phyloP scores from a whole-genome alignment of 73 alveolate genomes.

The Blepharisma stoltei region DNA sequence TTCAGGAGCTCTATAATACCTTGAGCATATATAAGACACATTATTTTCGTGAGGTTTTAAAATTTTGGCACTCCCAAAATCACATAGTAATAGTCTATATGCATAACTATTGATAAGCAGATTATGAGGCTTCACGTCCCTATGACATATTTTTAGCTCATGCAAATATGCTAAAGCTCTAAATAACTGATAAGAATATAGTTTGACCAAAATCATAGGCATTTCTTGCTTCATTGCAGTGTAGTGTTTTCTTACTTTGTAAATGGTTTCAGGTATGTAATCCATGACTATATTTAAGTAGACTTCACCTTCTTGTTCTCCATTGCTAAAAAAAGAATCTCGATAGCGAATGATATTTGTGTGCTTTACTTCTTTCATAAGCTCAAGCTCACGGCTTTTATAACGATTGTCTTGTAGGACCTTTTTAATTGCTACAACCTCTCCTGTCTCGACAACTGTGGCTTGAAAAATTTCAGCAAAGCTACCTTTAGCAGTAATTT shows the following conservation, averaged over 20 bases:
- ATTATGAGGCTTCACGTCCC: slow-evolving; percentile 87
- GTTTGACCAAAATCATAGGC: slow-evolving; percentile 85
- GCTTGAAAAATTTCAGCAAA: slow-evolving; percentile 84
- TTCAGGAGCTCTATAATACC: slow-evolving; percentile 94
- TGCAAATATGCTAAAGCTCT: slow-evolving; percentile 88
- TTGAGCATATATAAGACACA: slow-evolving; percentile 86
- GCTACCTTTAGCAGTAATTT: slow-evolving; percentile 85
- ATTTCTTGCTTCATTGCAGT: slow-evolving; percentile 79
- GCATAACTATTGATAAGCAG: slow-evolving; percentile 56
- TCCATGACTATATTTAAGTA: slow-evolving; percentile 80
- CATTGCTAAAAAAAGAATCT: slow-evolving; percentile 89
- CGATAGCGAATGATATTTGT: slow-evolving; percentile 73
- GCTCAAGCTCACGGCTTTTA: slow-evolving; percentile 88
- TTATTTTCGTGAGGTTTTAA: slow-evolving; percentile 87
- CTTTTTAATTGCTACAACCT: slow-evolving; percentile 86
- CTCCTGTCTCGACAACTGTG: slow-evolving; percentile 83
- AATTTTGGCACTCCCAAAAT: slow-evolving; percentile 93
- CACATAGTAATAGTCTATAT: slow-evolving; percentile 75
- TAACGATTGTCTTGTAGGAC: slow-evolving; percentile 90
- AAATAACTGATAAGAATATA: slow-evolving; percentile 70
- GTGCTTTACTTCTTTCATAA: slow-evolving; percentile 89
- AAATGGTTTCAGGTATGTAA: slow-evolving; percentile 63
- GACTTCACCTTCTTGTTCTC: slow-evolving; percentile 73
- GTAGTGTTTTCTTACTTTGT: slow-evolving; percentile 82
- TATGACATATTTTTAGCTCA: slow-evolving; percentile 73